These are phyloP conservation scores for Phellinidium pouzarii DNA, from an alignment of 1,284 basidiomycete genomes.

Conservation along the genomic window DNA sequence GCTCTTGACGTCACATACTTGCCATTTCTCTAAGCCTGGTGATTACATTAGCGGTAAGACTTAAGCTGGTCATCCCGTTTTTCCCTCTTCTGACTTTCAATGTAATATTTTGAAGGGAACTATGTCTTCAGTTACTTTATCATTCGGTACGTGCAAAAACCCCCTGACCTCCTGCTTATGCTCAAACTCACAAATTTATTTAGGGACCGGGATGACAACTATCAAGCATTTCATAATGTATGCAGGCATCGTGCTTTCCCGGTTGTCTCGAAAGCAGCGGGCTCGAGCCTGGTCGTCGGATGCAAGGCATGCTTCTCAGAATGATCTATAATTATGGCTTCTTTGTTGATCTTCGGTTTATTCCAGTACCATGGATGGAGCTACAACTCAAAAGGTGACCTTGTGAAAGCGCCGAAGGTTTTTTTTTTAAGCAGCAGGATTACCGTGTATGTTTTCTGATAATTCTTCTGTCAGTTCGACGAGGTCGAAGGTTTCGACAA, in stretches of 20 bases:
- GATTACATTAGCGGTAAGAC: slow-evolving; percentile 22
- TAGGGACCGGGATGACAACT: slow-evolving; percentile 21
- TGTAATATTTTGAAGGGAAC: slow-evolving; percentile 5
- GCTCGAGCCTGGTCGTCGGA: slow-evolving; percentile 22
- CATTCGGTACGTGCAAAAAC: slow-evolving; percentile 6
- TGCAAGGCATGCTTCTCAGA: slow-evolving; percentile 18
- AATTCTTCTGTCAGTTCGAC: slow-evolving; percentile 21
- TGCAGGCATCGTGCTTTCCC: slow-evolving; percentile 26
- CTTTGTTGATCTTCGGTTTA: not conserved
- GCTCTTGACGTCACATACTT: slow-evolving; percentile 22
- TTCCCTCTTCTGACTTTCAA: not conserved
- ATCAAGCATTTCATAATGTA: slow-evolving; percentile 21
- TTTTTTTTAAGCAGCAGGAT: not conserved
- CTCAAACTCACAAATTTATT: not conserved
- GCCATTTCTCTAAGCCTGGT: slow-evolving; percentile 23
- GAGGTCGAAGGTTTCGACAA: slow-evolving; percentile 23
- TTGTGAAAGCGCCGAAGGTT: slow-evolving; percentile 24
- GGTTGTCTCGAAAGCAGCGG: slow-evolving; percentile 23
- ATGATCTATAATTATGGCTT: not conserved
- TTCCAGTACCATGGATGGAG: slow-evolving; percentile 25
- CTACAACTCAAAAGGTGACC: slow-evolving; percentile 23
- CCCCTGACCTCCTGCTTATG: not conserved
- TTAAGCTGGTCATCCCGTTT: not conserved
- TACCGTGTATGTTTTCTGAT: not conserved
- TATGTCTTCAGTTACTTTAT: slow-evolving; percentile 19